Conservation (phyloP, 1,284 basidiomycete genomes). For the Puccinia hordei region DNA sequence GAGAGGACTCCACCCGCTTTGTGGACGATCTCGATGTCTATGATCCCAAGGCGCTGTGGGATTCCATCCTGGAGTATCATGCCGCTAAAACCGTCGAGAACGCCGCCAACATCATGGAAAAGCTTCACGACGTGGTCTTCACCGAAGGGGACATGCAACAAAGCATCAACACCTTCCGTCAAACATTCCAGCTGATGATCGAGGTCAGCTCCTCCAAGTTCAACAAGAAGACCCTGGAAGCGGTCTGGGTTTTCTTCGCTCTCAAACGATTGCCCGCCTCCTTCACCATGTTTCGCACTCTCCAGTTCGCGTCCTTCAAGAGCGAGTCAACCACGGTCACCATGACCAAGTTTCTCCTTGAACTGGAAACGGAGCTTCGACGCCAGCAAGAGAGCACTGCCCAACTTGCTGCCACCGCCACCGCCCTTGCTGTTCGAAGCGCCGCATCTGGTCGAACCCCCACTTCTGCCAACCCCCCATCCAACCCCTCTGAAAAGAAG, state of each 20-base stretch:
- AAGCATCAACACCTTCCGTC: neutral
- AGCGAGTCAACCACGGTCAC: no score
- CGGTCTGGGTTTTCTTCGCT: neutral
- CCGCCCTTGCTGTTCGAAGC: neutral
- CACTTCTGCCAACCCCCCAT: no score
- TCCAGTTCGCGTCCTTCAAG: neutral
- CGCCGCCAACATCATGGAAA: neutral
- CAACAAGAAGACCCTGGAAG: neutral
- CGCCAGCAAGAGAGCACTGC: neutral
- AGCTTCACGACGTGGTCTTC: neutral
- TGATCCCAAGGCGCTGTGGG: neutral
- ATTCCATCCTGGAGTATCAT: neutral
- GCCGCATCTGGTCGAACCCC: no score
- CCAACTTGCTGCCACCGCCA: neutral
- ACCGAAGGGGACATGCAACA: neutral
- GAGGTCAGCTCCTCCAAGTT: neutral
- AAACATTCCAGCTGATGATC: neutral
- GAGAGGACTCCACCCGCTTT: neutral
- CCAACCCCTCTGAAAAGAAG: neutral
- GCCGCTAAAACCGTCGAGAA: constrained; percentile 8
- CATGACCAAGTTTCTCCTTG: neutral
- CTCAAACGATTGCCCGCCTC: neutral
- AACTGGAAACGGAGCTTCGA: neutral
- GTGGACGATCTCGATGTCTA: neutral
- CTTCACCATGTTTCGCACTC: neutral